Evolutionary conservation across 306 rosid species (phyloP), one percentile per base, ranked within the genome.

Genomic region (Quercus robur): DNA sequence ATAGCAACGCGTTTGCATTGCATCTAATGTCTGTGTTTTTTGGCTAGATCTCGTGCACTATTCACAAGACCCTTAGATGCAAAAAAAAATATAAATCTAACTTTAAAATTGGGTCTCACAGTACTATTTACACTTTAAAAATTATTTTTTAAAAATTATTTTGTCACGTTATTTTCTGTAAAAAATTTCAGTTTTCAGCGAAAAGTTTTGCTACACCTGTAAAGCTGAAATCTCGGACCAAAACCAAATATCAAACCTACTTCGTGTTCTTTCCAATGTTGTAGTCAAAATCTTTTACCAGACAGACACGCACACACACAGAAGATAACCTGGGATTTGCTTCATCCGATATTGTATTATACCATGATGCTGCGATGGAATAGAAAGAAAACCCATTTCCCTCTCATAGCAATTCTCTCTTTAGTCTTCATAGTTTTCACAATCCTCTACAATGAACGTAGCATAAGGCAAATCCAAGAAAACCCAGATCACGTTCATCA

Each of bases 391-490:
- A 41, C 86, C 79, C 93, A 88, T 10, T 68, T 90, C 4, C 97
- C 93, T 74, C 33, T 90, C 26, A 85, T 96, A 13, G 87, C 81
- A 18, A 67, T 89, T 61, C 66, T 90, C 75, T 83, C 90, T 51
- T 57, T 93, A 55, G 19, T 84, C 68, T 86, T 96, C 84, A 66
- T 93, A 81, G 85, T 86, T 3, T 25, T 93, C 64, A 84, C 91
- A n/a, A 88, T 88, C 69, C 90, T 95, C 26, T 94, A 93, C 84
- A 81, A 76, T 77, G 98, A 92, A 54, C 87, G 73, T 62, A 86
- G 80, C 56, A 89, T 96, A 25, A 85, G 33, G 19, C 84, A 71
- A 84, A 85, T 93, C 82, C 97, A 93, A 44, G 92, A 91, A 73
- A 73, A 41, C 81, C 87, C 89, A 82, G 82, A 85, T 73, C 89